Base-by-base conservation (phyloP, 1,284 basidiomycete genomes). In the Phenoliferia sp. region DNA sequence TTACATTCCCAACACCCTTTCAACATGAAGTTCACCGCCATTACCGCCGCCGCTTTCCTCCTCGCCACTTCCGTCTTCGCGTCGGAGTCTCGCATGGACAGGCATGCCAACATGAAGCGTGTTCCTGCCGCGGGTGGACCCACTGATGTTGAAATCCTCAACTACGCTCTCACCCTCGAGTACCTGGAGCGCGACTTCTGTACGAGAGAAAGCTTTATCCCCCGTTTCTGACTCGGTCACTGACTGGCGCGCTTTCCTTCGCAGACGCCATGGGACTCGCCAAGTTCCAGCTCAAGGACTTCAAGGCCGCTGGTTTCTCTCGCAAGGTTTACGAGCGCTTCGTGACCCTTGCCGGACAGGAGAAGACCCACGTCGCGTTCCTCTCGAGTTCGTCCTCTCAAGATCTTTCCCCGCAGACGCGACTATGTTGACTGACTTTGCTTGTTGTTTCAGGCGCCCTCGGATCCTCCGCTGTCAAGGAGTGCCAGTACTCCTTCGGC, bases 111-210 rank as follows among this genome's bases (percentile, higher is more conserved):
- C 57, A 54, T 59, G 63, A 65, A 66, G 64, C 61, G 64, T 33
- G 31, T 36, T 35, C 39, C 39, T 12, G 34, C 31, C 33, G 65
- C 50, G 29, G 28, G 36, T 19, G 63, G 64, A 34, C 69, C 69
- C 26, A 67, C 52, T 35, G 69, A 70, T 44, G 62, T 63, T 17
- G 66, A 68, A 56, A 70, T 70, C 63, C 66, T 70, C 54, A 70
- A 67, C 69, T 70, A 58, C 35, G 59, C 57, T 15, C 63, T 64
- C 52, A 62, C 61, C 17, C 61, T 62, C 26, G 61, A 62, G 78
- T 84, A 87, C 71, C 81, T 90, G 31, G 90, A 91, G 79, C 83
- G 83, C 33, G 74, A 80, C 57, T 91, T 90, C 78, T 92, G 92
- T 79, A 34, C 10, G 61, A 17, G 22, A 15, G 19, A 28, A 35